A percentile compares a stretch with the other conserved stretches of the same genome.
phyloP scores from a whole-genome alignment of 176 grass and related monocot genomes.

The Zizania latifolia region DNA sequence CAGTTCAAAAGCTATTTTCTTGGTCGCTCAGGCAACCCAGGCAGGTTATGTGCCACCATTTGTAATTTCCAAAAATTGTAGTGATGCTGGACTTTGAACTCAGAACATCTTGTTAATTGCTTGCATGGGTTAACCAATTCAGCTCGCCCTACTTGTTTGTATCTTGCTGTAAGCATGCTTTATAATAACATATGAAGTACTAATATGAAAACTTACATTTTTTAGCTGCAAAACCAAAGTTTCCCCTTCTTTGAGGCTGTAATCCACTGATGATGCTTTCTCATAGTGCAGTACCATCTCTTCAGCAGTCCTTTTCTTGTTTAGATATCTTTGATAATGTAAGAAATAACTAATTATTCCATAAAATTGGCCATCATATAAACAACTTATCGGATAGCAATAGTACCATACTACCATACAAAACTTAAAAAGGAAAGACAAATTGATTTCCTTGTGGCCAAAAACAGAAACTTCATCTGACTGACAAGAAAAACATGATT shows the following conservation, averaged over 20 bases:
- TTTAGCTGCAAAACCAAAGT: slow-evolving; percentile 94
- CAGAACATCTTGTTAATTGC: neutral
- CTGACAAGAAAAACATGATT: neutral
- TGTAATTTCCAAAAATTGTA: neutral
- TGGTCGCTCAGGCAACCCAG: neutral
- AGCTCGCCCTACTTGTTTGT: neutral
- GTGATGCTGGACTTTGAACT: neutral
- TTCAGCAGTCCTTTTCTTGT: slow-evolving; percentile 97
- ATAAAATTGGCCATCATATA: neutral
- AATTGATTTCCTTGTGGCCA: neutral
- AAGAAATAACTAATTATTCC: slow-evolving; percentile 39
- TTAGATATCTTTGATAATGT: slow-evolving; percentile 72
- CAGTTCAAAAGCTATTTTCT: neutral
- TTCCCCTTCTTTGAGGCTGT: slow-evolving; percentile 99
- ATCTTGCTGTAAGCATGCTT: neutral
- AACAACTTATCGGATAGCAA: slow-evolving; percentile 1
- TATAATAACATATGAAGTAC: neutral
- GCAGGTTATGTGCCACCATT: neutral
- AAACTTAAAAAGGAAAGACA: neutral
- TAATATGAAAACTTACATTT: slow-evolving; percentile 56
- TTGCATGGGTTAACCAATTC: neutral
- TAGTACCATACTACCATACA: neutral
- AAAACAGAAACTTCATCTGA: slow-evolving; percentile 1
- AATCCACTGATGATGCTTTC: slow-evolving; percentile 78
- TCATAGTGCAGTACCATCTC: slow-evolving; percentile 99